These are phyloP conservation scores for Cutaneotrichosporon cavernicola DNA, from an alignment of 1,284 basidiomycete species.

Conservation along the genomic window DNA sequence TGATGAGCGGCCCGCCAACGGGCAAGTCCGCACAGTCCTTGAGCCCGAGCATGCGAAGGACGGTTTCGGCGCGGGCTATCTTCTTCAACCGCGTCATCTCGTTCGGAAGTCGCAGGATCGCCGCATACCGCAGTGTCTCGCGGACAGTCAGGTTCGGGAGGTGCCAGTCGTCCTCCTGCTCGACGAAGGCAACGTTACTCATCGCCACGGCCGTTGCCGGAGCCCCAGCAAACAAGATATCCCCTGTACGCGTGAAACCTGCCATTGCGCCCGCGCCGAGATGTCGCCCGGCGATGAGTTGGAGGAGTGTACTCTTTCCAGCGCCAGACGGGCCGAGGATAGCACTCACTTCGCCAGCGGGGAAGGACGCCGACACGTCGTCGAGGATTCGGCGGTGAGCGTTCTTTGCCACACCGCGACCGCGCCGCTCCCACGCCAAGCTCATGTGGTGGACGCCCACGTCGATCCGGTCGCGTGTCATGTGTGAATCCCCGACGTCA, in stretches of 20 bases:
- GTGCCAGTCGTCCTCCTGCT: conserved; percentile 59
- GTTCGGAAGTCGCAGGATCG: conserved; percentile 56
- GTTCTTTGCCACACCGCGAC: conserved; percentile 31
- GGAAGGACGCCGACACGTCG: conserved; percentile 54
- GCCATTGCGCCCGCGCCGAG: conserved; percentile 49
- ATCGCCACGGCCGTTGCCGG: conserved; percentile 36
- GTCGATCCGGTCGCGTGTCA: conserved; percentile 50
- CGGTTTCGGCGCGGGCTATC: conserved; percentile 57
- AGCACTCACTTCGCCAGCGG: conserved; percentile 55
- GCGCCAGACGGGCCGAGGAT: conserved; percentile 56
- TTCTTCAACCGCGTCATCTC: conserved; percentile 54
- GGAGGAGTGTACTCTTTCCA: conserved; percentile 56
- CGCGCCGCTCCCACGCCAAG: conserved; percentile 44
- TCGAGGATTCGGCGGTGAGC: conserved; percentile 53
- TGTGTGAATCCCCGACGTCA: conserved; percentile 49
- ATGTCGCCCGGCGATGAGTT: conserved; percentile 55
- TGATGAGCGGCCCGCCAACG: conserved; percentile 58
- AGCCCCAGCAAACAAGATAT: conserved; percentile 50
- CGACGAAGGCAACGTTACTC: conserved; percentile 57
- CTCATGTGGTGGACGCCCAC: conserved; percentile 47
- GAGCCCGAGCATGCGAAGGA: conserved; percentile 57
- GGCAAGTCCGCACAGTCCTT: conserved; percentile 59
- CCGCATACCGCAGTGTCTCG: conserved; percentile 56
- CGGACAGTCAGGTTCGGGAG: conserved; percentile 56
- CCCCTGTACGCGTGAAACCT: conserved; percentile 45